These are phyloP conservation scores for Suillus alpinus DNA, from an alignment of 768 basidiomycete species.

Conservation along the genomic window DNA sequence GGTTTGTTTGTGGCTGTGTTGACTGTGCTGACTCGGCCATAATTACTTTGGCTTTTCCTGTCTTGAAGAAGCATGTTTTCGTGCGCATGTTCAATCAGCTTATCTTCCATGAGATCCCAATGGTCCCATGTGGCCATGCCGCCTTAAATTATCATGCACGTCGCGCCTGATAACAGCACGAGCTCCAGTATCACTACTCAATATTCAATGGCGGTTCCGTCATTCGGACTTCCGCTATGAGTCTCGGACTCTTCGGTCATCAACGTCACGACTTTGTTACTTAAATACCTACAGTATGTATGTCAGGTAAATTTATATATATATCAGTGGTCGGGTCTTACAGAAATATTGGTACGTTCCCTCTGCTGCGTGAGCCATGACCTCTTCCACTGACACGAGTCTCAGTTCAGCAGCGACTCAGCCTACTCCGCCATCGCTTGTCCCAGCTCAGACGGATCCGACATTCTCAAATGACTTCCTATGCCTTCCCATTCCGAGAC, in stretches of 20 bases:
- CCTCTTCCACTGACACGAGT: not conserved
- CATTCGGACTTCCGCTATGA: conserved; percentile 1
- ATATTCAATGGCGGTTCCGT: not conserved
- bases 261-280: not conserved
- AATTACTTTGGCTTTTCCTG: no score
- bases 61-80: no score
- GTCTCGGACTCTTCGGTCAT: not conserved
- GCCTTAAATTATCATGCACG: no score
- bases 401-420: not conserved
- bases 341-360: not conserved
- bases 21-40: not conserved
- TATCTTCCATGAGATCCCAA: not conserved
- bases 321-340: not conserved
- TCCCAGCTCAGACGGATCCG: not conserved
- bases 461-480: conserved; percentile 32
- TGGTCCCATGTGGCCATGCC: not conserved
- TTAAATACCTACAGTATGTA: not conserved
- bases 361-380: not conserved
- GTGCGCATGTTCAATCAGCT: not conserved
- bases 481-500: conserved; percentile 45
- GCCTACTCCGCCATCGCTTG: not conserved
- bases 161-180: not conserved
- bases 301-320: not conserved
- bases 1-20: not conserved
- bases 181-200: not conserved